phyloP scores from a whole-genome alignment of 2,329 filamentous ascomycete species.

The Raffaelea ambrosiae region DNA sequence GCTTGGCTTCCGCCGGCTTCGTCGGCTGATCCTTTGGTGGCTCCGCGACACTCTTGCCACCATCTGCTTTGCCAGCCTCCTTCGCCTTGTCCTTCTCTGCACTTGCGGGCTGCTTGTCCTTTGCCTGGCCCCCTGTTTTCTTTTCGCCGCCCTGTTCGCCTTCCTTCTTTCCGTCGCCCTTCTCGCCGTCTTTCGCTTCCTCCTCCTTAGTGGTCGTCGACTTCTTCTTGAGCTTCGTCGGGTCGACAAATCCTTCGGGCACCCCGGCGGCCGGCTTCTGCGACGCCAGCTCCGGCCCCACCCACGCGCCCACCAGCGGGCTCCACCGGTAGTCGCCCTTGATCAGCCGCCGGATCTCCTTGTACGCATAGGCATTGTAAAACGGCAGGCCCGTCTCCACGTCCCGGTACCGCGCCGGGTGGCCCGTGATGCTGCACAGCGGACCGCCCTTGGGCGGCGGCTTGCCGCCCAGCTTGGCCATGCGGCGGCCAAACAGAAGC shows the following conservation, averaged over 20 bases:
- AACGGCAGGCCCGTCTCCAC: conserved; percentile 78
- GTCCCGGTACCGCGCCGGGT: conserved; percentile 75
- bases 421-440: conserved; percentile 75
- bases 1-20: too few relatives aligned
- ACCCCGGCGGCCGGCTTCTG: conserved; percentile 74
- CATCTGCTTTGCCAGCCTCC: not conserved
- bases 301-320: conserved; percentile 70
- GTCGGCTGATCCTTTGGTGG: not conserved
- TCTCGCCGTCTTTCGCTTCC: conserved; percentile 4
- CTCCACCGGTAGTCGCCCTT: conserved; percentile 78
- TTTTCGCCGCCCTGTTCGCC: not conserved
- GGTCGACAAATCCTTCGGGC: conserved; percentile 60
- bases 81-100: not conserved
- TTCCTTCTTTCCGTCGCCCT: not conserved
- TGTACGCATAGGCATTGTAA: conserved; percentile 69
- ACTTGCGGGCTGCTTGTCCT: not conserved
- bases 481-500: conserved; percentile 51
- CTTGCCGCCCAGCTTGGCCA: conserved; percentile 38
- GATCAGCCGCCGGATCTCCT: conserved; percentile 67
- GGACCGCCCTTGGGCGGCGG: conserved; percentile 16
- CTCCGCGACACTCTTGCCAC: not conserved
- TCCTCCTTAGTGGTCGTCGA: conserved; percentile 3
- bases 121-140: not conserved
- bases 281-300: conserved; percentile 52
- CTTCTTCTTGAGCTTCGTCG: conserved; percentile 12